These are phyloP conservation scores for Hygrocybe punicea DNA, from an alignment of 768 basidiomycete genomes.

Conservation along the genomic window DNA sequence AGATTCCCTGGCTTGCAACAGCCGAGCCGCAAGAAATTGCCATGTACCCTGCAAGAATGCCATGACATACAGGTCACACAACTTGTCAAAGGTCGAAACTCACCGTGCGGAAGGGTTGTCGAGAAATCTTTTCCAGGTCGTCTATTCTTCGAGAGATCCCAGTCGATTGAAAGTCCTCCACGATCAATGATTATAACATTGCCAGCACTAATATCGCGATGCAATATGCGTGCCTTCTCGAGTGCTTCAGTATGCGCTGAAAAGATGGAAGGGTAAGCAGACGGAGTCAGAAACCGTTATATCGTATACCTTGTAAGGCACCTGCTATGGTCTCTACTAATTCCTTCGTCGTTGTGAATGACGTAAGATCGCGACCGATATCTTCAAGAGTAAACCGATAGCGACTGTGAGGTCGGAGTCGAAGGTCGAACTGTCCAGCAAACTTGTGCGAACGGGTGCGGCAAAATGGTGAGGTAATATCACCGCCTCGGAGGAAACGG, in stretches of 20 bases:
- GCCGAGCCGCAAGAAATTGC: constrained; percentile 13
- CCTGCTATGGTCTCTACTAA: neutral
- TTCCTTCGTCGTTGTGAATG: neutral
- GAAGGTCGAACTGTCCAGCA: neutral
- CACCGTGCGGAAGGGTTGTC: too few relatives aligned
- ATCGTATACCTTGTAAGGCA: constrained; percentile 6
- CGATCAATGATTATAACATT: constrained; percentile 3
- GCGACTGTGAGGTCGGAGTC: constrained; percentile 2
- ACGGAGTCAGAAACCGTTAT: neutral
- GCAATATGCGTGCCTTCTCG: constrained; percentile 4
- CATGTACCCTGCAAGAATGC: constrained; percentile 16
- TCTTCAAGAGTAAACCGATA: constrained; percentile 1
- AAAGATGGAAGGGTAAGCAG: neutral
- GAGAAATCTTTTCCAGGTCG: too few relatives aligned
- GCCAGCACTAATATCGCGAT: constrained; percentile 11
- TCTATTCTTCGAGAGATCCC: constrained; percentile 7
- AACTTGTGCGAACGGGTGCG: neutral
- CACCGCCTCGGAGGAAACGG: neutral
- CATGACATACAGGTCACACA: constrained; percentile 2
- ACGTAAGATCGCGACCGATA: constrained; percentile 1
- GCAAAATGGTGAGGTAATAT: neutral
- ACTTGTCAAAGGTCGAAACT: too few relatives aligned
- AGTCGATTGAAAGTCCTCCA: constrained; percentile 8
- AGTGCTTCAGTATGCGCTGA: constrained; percentile 5
- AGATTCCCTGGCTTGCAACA: neutral